These are phyloP conservation scores for Phytopythium delawarense DNA, from an alignment of 352 stramenopile genomes.

Conservation along the genomic window DNA sequence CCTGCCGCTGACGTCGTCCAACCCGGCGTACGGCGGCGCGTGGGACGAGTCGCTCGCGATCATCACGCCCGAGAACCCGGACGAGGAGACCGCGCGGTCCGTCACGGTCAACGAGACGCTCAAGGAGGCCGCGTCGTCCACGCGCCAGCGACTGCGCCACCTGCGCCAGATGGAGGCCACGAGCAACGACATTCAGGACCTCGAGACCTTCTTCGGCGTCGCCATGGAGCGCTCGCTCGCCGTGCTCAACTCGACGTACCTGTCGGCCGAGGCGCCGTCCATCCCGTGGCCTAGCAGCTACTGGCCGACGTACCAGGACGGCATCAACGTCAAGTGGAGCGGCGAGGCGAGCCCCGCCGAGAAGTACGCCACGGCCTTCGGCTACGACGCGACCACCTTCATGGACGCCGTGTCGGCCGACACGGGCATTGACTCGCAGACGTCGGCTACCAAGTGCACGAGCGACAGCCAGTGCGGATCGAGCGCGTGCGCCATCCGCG, in stretches of 20 bases:
- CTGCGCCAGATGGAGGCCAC: slow-evolving; percentile 19
- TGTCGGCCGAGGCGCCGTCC: slow-evolving; percentile 7
- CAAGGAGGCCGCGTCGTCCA: slow-evolving; percentile 9
- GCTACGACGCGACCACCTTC: slow-evolving; percentile 27
- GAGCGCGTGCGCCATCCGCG: slow-evolving; percentile 26
- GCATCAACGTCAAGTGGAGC: slow-evolving; percentile 53
- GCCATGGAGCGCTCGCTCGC: slow-evolving; percentile 23
- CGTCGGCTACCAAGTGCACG: slow-evolving; percentile 17
- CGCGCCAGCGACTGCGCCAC: slow-evolving; percentile 3
- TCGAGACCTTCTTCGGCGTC: slow-evolving; percentile 29
- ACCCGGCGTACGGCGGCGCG: slow-evolving; percentile 23
- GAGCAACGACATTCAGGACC: slow-evolving; percentile 22
- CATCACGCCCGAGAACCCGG: slow-evolving; percentile 14
- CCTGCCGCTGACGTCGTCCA: slow-evolving; percentile 17
- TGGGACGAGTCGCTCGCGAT: slow-evolving; percentile 15
- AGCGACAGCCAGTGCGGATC: slow-evolving; percentile 12
- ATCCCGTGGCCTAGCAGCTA: slow-evolving; percentile 51
- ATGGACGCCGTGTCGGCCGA: slow-evolving; percentile 27
- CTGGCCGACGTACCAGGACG: slow-evolving; percentile 57
- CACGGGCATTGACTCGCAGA: slow-evolving; percentile 27
- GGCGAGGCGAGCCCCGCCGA: slow-evolving; percentile 20
- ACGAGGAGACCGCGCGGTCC: slow-evolving; percentile 5
- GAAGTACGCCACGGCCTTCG: slow-evolving; percentile 43
- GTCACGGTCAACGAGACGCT: slow-evolving; percentile 8
- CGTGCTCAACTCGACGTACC: slow-evolving; percentile 26